phyloP scores from a whole-genome alignment of 495 filamentous ascomycete genomes.

The Halenospora varia region DNA sequence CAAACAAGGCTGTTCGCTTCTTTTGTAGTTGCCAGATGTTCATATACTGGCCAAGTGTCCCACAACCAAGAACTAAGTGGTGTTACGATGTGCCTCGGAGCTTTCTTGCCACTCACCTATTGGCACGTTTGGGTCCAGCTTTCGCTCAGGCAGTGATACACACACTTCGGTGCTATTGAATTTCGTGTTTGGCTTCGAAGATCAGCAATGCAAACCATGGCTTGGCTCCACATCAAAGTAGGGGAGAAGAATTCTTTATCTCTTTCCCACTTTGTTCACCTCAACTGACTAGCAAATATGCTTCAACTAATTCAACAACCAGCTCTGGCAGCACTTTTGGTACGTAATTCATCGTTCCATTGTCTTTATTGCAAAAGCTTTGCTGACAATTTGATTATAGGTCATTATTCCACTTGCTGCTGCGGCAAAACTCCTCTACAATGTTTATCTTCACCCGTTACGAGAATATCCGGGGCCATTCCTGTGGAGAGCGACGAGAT shows the following conservation, averaged over 20 bases:
- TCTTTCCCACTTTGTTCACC: not conserved
- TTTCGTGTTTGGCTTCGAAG: not conserved
- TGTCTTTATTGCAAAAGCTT: not conserved
- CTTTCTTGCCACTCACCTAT: not conserved
- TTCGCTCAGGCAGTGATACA: not conserved
- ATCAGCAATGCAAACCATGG: not conserved
- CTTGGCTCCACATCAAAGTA: not conserved
- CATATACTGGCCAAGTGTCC: not conserved
- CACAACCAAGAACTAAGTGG: not conserved
- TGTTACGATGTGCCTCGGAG: not conserved
- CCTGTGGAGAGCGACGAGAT: constrained; percentile 25
- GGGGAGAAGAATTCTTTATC: not conserved
- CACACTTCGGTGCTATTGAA: not conserved
- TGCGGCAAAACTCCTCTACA: not conserved
- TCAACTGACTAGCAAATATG: not conserved
- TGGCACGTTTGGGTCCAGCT: not conserved
- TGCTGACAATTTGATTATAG: not conserved
- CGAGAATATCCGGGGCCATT: constrained; percentile 41
- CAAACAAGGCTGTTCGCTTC: too few species aligned
- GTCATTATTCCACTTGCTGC: not conserved
- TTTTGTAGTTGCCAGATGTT: not conserved
- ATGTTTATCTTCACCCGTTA: constrained; percentile 38
- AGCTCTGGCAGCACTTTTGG: not conserved
- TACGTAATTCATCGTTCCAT: not conserved
- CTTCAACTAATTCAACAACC: not conserved